Evolutionary conservation across 1,284 basidiomycete species (phyloP), one percentile per base, ranked within the genome.

Genomic region (Thelephora terrestris): DNA sequence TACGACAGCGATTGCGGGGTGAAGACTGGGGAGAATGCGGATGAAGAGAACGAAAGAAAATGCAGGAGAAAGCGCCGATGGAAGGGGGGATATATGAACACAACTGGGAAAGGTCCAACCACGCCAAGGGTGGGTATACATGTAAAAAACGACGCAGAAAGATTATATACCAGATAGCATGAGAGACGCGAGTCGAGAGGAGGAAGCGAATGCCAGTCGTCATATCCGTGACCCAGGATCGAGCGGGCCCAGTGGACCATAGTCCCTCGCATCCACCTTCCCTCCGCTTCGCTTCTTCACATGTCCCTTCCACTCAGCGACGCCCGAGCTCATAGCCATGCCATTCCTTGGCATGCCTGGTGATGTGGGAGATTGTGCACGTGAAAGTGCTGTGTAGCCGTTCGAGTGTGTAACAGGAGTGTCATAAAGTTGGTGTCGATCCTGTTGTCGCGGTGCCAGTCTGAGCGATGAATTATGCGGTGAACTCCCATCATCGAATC

Each of bases 241-340:
- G 49, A 87, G 65, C 27, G 86, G 86, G 47, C 86, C 86, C 50
- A 89, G 67, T 2, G 86, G 86, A 47, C 86, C 85, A 59, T 88
- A 89, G 45, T 71, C 71, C 52, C 73, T 61, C 47, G 62, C 65
- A 48, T 66, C 67, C 39, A 65, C 61, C 55, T 69, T 66, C 46
- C 70, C 70, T 45, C 67, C 71, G 55, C 65, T 70, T 53, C 71
- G 63, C 58, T 66, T 66, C 58, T 70, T 69, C 48, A 63, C 65
- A 49, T 73, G 71, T 40, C 65, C 70, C 61, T 60, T 67, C 62
- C 62, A 64, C 47, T 68, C 66, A 46, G 54, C 64, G 50, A 59
- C 58, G 48, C 71, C 63, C 40, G 64, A 69, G 56, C 64, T 70
- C 21, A 62, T 54, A 10, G 29, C 29, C 29, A 10, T 12, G 35